A percentile compares a stretch with the other conserved stretches of the same genome.
These are phyloP conservation scores for Stachybotrys chartarum DNA, from an alignment of 2,329 filamentous ascomycete species.

Conservation along the genomic window DNA sequence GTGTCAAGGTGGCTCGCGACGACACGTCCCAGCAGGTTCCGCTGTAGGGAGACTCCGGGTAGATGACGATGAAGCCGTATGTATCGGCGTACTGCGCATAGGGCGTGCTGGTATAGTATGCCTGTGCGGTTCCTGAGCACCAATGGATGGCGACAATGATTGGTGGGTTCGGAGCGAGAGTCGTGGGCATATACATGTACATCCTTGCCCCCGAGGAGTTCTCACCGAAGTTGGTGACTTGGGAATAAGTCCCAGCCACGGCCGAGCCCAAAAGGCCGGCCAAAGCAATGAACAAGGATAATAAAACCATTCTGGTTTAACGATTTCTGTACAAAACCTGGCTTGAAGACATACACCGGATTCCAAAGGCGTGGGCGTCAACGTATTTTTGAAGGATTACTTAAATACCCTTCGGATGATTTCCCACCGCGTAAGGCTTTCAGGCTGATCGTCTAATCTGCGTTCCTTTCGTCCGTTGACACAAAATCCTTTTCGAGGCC, in stretches of 20 bases:
- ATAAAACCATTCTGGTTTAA: background rate
- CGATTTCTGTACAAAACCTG: background rate
- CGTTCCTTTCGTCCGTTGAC: background rate
- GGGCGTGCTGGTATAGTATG: slow-evolving; percentile 41
- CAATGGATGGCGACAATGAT: slow-evolving; percentile 50
- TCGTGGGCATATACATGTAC: slow-evolving; percentile 26
- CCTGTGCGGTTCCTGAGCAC: slow-evolving; percentile 45
- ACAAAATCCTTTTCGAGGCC: background rate
- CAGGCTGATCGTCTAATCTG: background rate
- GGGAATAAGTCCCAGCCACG: slow-evolving; percentile 5
- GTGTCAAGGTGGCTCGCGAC: slow-evolving; percentile 39
- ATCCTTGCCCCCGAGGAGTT: slow-evolving; percentile 11
- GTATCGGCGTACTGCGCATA: slow-evolving; percentile 46
- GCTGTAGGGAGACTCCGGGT: slow-evolving; percentile 29
- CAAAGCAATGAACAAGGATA: background rate
- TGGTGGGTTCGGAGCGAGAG: slow-evolving; percentile 31
- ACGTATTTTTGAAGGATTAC: background rate
- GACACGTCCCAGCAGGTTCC: slow-evolving; percentile 54
- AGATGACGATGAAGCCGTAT: slow-evolving; percentile 48
- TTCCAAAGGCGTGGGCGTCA: no score
- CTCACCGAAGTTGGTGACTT: slow-evolving; percentile 9
- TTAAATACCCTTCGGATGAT: background rate
- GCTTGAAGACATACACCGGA: no score
- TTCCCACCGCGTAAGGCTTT: background rate
- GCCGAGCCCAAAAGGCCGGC: background rate